Evolutionary conservation across 2,329 filamentous ascomycete species (phyloP), one percentile per base, ranked within the genome.

Genomic region (Stagonosporopsis cucurbitacearum): DNA sequence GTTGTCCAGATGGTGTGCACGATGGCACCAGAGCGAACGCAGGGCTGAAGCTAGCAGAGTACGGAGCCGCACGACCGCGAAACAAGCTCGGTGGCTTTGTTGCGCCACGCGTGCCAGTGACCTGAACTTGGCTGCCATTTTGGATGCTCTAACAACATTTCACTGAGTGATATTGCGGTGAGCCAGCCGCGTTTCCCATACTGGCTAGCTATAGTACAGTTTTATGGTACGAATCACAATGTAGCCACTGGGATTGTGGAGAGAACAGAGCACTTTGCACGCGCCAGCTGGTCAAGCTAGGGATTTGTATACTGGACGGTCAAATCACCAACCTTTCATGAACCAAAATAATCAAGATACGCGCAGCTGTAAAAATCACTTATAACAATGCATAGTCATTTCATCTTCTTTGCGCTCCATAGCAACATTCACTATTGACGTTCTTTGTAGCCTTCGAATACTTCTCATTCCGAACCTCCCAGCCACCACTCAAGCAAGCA

Each of bases 201-300:
- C 13, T 43, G 19, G 19, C 57, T 40, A 11, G 30, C 17, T 11
- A 55, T 55, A 20, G 45, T 23, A 20, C 35, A 20, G 35, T 37
- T 53, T 13, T 50, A n/a, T 52, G 23, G 43, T 57, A 20, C 42
- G 43, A 26, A 57, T 50, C 26, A 44, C 43, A 7, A 50, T 20
- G 23, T 48, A 47, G 47, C 50, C 50, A 4, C 47, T 50, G 26
- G 40, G 43, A 35, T 56, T 51, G 57, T 58, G 54, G 41, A 49
- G 48, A 33, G 32, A 53, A 30, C 20, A 42, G 32, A 53, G 36
- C 53, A 56, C 53, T 23, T 45, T 44, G 52, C 35, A 12, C 32
- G 19, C n/a, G 45, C 37, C 37, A 23, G 32, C 26, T 19, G 32
- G 32, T 33, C 44, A 20, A 45, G 51, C 51, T 50, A 30, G 40